Conservation (phyloP, 257 asterid species). For the Solanum chilense region DNA sequence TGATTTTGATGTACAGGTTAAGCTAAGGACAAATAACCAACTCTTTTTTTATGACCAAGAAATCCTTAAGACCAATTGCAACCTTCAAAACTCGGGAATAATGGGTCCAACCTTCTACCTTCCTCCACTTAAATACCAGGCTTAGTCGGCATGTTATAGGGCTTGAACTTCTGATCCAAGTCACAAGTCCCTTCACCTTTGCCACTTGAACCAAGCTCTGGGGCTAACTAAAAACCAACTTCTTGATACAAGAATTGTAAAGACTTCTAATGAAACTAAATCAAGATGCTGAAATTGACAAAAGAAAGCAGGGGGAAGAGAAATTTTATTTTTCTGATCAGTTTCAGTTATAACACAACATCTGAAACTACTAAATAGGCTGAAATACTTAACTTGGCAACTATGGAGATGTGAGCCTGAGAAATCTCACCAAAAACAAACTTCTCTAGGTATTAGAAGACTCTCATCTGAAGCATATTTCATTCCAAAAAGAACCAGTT, state of each 20-base stretch:
- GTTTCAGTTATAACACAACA: not conserved
- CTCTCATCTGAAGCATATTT: not conserved
- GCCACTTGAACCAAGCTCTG: not conserved
- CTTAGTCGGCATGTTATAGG: not conserved
- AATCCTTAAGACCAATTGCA: not conserved
- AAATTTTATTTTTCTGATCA: not conserved
- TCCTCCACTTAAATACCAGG: not conserved
- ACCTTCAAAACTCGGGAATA: not conserved
- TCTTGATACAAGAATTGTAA: not conserved
- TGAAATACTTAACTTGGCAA: not conserved
- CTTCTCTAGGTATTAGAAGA: not conserved
- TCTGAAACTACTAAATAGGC: not conserved
- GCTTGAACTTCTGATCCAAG: not conserved
- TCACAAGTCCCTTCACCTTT: not conserved
- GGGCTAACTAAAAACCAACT: not conserved
- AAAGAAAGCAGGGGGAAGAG: not conserved
- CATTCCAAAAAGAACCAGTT: not conserved
- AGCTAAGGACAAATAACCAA: not conserved
- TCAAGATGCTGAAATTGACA: not conserved
- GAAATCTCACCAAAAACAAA: not conserved
- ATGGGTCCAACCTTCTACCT: not conserved
- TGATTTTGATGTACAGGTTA: not conserved
- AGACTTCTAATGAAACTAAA: not conserved
- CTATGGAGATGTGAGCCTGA: not conserved
- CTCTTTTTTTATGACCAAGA: not conserved